Base-by-base conservation (phyloP, 495 filamentous ascomycete genomes). In the Aspergillus cristatus region DNA sequence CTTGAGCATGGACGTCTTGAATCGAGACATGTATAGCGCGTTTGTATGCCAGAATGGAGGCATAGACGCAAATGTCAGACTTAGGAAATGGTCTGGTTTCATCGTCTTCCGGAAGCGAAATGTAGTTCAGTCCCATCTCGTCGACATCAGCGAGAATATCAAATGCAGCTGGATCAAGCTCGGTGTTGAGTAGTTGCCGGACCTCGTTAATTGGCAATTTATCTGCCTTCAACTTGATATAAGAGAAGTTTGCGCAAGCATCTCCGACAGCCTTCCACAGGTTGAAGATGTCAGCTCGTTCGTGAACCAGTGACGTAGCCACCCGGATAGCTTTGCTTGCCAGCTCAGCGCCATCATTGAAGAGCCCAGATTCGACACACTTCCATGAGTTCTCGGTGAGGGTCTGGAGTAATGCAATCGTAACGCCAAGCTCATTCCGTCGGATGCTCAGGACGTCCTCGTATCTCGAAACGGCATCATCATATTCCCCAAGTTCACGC, bases 181-280 rank as follows among this genome's bases (percentile, higher is more conserved):
- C 63, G 14, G 60, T 57, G 20, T 45, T 48, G 3, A 95, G 51
- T 10, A 97, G 62, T 5, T 47, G 33, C 35, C 63, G 57, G 35
- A 89, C 58, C 5, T 65, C 49, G 2, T 68, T 57, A 0, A 60
- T 42, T 0, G 86, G 82, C 28, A 91, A 66, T 13, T 75, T 63
- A 6, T 60, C 55, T 6, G 75, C 46, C 14, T 74, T 77, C 26
- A 71, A 65, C 47, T 86, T 86, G 13, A 94, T 74, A 57, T 71
- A 82, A 3, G 83, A 80, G 46, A 91, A 95, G 1, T 91, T 50
- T 2, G 83, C 71, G 58, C 82, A 94, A 2, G 86, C 82, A 62
- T 99, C 91, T n/a, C 81, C 89, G 13, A 95, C 63, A 3, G 82
- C 78, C 58, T 90, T 97, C 91, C 91, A 97, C 15, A 95, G 71